These are phyloP conservation scores for Termitomyces sp. DNA, from an alignment of 768 basidiomycete species.

Conservation along the genomic window DNA sequence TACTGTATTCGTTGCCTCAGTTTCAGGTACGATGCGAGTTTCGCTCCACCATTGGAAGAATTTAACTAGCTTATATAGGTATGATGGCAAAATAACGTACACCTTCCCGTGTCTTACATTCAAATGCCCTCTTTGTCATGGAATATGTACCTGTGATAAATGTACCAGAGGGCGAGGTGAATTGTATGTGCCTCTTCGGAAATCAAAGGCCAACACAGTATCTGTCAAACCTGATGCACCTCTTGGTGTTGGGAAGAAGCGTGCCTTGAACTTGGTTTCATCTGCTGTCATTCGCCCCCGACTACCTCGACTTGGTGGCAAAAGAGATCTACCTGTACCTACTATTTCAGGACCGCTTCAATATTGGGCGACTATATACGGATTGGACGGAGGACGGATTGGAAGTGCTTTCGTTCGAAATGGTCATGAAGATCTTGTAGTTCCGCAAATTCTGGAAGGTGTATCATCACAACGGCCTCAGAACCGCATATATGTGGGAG, in stretches of 20 bases:
- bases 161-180: conserved; percentile 44
- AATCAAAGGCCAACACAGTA: background rate
- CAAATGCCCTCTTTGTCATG: conserved; percentile 38
- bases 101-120: conserved; percentile 17
- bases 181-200: conserved; percentile 24
- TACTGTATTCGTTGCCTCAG: conserved; percentile 17
- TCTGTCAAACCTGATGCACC: background rate
- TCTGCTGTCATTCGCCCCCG: background rate
- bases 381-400: conserved; percentile 21
- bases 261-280: background rate
- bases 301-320: conserved; percentile 1
- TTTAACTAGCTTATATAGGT: background rate
- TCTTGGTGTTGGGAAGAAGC: background rate
- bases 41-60: background rate
- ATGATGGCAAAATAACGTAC: conserved; percentile 17
- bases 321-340: conserved; percentile 6
- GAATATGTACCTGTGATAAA: conserved; percentile 41
- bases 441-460: conserved; percentile 4
- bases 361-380: conserved; percentile 26
- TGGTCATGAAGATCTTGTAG: conserved; percentile 17
- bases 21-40: conserved; percentile 10
- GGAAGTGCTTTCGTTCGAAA: conserved; percentile 18
- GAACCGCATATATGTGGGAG: conserved; percentile 23
- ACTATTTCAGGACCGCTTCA: conserved; percentile 13
- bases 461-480: background rate